Conservation (phyloP, 2,329 filamentous ascomycete genomes). For the Fusarium xyrophilum region DNA sequence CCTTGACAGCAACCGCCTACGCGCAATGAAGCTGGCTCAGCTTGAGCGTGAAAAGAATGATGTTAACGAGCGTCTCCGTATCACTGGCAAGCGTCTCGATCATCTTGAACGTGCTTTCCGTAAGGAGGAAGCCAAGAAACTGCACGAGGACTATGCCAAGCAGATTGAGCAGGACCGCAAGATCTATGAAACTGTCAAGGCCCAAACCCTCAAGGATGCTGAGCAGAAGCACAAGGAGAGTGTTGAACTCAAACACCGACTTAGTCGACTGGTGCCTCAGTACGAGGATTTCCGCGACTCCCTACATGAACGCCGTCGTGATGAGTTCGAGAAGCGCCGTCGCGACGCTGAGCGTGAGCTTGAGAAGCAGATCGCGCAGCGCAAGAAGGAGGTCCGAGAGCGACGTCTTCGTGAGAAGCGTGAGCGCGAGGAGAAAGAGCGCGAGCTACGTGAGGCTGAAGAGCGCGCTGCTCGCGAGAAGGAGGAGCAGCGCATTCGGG, state of each 20-base stretch:
- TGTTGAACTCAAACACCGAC: slow-evolving; percentile 90
- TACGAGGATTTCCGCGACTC: slow-evolving; percentile 86
- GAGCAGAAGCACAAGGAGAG: slow-evolving; percentile 91
- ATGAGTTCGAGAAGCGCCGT: slow-evolving; percentile 94
- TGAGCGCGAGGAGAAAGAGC: slow-evolving; percentile 85
- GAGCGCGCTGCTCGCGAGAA: slow-evolving; percentile 82
- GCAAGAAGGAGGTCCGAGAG: slow-evolving; percentile 88
- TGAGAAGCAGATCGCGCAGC: slow-evolving; percentile 86
- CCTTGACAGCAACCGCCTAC: slow-evolving; percentile 87
- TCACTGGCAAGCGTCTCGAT: slow-evolving; percentile 94
- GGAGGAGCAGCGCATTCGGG: slow-evolving; percentile 79
- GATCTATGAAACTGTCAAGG: slow-evolving; percentile 80
- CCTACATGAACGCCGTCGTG: slow-evolving; percentile 84
- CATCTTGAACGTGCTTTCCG: slow-evolving; percentile 97
- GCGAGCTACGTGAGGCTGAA: slow-evolving; percentile 79
- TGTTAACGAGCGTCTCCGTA: slow-evolving; percentile 85
- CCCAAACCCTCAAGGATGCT: slow-evolving; percentile 78
- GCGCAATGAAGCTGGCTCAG: slow-evolving; percentile 92
- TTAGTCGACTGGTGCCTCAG: slow-evolving; percentile 80
- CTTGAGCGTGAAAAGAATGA: slow-evolving; percentile 98
- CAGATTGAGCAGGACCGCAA: slow-evolving; percentile 81
- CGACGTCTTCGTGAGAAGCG: slow-evolving; percentile 81
- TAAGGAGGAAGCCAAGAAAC: slow-evolving; percentile 92
- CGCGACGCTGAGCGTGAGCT: slow-evolving; percentile 91
- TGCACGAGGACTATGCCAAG: slow-evolving; percentile 81